Evolutionary conservation across 106 monocot genomes (phyloP).

Genomic region (Dioscorea dumetorum): DNA sequence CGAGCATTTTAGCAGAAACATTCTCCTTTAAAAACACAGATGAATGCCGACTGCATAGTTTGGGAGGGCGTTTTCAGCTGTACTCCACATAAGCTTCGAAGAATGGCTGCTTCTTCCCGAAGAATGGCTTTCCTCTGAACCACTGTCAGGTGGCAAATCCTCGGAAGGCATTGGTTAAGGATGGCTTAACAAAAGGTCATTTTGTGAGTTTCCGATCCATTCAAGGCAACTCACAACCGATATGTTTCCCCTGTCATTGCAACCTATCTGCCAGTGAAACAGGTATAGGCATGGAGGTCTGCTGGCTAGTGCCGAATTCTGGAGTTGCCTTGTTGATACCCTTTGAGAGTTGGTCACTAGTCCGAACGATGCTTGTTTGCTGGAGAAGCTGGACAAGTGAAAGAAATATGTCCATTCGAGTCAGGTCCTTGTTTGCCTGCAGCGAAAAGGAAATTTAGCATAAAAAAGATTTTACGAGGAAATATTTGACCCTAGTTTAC

Average conservation of each 20-base stretch:
- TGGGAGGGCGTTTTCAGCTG: too few relatives aligned
- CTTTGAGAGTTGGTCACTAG: constrained; percentile 15
- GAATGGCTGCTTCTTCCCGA: too few relatives aligned
- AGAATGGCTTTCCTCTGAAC: too few relatives aligned
- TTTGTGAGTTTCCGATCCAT: too few relatives aligned
- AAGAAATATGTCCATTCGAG: constrained; percentile 94
- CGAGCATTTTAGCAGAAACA: too few relatives aligned
- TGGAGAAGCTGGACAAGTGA: constrained; percentile 81
- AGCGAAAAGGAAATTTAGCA: neutral
- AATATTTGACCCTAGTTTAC: neutral
- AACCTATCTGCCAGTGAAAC: constrained; percentile 19
- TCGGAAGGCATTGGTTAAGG: too few relatives aligned
- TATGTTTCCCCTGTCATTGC: constrained; percentile 6
- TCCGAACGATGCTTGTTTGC: constrained; percentile 35
- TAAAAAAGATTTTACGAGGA: neutral
- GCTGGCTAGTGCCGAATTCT: constrained; percentile 25
- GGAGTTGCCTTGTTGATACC: constrained; percentile 18
- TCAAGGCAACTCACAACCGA: too few relatives aligned
- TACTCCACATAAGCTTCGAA: too few relatives aligned
- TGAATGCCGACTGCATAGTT: too few relatives aligned
- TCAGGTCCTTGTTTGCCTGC: constrained; percentile 73
- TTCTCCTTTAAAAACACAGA: too few relatives aligned
- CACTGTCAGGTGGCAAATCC: too few relatives aligned
- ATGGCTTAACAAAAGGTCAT: too few relatives aligned
- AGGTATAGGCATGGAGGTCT: constrained; percentile 30